Base-by-base conservation (phyloP, 371 early-diverging fungal genomes). In the Zopfochytrium polystomum region DNA sequence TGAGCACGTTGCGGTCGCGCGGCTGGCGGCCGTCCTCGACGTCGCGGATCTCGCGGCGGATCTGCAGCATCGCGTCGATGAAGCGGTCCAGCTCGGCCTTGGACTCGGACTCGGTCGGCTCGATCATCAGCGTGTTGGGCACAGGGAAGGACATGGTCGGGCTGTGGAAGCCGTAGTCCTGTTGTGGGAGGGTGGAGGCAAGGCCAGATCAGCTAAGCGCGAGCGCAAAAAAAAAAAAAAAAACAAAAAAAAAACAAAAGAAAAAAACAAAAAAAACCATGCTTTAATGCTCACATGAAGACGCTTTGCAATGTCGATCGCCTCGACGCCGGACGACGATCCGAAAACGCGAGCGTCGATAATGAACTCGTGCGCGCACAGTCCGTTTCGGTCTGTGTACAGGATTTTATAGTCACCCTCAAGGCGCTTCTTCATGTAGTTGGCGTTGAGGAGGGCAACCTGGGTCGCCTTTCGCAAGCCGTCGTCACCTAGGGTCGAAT, bases 71-170 rank as follows among this genome's bases (percentile, higher is more conserved):
- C 35, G 98, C 98, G 72, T 95, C 95, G 71, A 90, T 90, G 86
- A 97, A 97, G 38, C 92, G 86, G 76, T 97, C 96, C 32, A 97
- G 76, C 73, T 96, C 98, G 62, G 79, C 85, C 72, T 87, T 86
- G 73, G 85, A 79, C 76, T 97, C 98, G 53, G 91, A 91, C 74
- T 97, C 98, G 50, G 98, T 97, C n/a, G 98, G 98, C 80, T 97
- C 98, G 65, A 97, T 87, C 96, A 97, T 96, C 51, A 97, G 84
- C 13, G 96, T 95, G 84, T 94, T 92, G 66, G 91, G 82, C 25
- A 96, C 96, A 33, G 98, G 98, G 91, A 95, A 97, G 13, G 95
- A 94, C 98, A 97, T 96, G 68, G 98, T 97, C 34, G 98, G 98
- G 32, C 87, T 85, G 78, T 97, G 98, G 87, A 96, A 96, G 25